A percentile compares a stretch with the other conserved stretches of the same genome.
Conservation (phyloP, 768 basidiomycete genomes). For the Sporobolomyces roseus region DNA sequence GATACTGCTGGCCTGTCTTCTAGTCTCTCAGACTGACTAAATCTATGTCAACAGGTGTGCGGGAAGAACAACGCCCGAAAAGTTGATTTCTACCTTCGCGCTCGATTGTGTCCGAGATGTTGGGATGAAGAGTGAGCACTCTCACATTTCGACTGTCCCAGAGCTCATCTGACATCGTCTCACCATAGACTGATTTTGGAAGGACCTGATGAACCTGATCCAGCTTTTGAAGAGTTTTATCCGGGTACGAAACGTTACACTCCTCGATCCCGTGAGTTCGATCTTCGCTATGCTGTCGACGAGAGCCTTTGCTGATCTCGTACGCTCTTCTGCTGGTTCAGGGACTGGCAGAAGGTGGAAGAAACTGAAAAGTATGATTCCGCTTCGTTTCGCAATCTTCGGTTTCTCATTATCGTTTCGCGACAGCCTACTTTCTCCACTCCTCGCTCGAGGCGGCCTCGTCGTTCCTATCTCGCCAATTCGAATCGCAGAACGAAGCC, state of each 20-base stretch:
- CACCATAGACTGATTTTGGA: slow-evolving; percentile 25
- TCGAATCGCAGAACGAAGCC: slow-evolving; percentile 13
- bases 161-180: not conserved
- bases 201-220: slow-evolving; percentile 33
- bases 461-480: slow-evolving; percentile 1
- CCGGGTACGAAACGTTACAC: slow-evolving; percentile 27
- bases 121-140: slow-evolving; percentile 26
- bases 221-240: slow-evolving; percentile 27
- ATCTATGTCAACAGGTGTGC: slow-evolving; percentile 4
- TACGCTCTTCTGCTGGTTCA: not conserved
- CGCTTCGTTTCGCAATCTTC: too few relatives aligned
- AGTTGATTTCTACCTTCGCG: slow-evolving; percentile 13
- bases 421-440: slow-evolving; percentile 24
- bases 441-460: slow-evolving; percentile 17
- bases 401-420: not conserved
- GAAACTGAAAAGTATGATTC: slow-evolving; percentile 5
- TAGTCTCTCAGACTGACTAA: not conserved
- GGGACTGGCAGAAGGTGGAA: slow-evolving; percentile 19
- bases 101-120: slow-evolving; percentile 14
- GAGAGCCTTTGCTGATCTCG: too few relatives aligned
- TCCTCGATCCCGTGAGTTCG: slow-evolving; percentile 9
- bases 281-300: not conserved
- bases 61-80: slow-evolving; percentile 9
- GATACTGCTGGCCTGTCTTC: not conserved
- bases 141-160: not conserved